Evolutionary conservation across 2,329 filamentous ascomycete species (phyloP), one percentile per base, ranked within the genome.

Genomic region (Monosporascus ibericus): DNA sequence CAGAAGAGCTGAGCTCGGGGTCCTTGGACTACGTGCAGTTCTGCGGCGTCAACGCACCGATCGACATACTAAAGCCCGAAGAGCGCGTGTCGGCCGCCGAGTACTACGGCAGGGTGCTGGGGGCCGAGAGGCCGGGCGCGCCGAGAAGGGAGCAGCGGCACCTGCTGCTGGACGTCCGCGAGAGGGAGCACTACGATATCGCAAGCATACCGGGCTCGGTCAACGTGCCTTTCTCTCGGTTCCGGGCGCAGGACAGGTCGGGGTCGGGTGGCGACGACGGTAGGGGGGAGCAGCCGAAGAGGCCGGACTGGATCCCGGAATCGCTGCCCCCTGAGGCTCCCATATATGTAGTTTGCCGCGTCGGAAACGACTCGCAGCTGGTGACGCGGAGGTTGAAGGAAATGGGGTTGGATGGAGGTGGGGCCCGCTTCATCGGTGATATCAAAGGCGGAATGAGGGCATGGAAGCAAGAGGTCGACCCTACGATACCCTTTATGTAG

Each of bases 21-120:
- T 85, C 81, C 5, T 74, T 92, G 47, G 90, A 96, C 65, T 97
- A 97, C 65, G 79, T 88, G 0, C 83, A 86, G 49, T 96, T 97
- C 65, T 97, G 92, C 65, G 91, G 92, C 5, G 77, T 82, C 1
- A 68, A 72, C 1, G 57, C 66, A 48, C 78, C 83, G 0, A 72
- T 86, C 18, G 70, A 74, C 9, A 56, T 87, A 3, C 75, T 96
- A 1, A 65, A 63, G 6, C 71, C 82, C 0, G 76, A 84, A 1
- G 87, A 94, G 59, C 80, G 91, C 8, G 77, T 96, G 36, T 80
- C 83, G 0, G 84, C 84, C 0, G 62, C 70, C 0, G 78, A 86
- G 5, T 92, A 90, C 60, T 72, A 75, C 18, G 52, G 60, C 6
- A 48, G 66, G 42, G 20, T 25, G 22, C 20, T 20, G 22, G 6